Evolutionary conservation across 2,329 filamentous ascomycete genomes (phyloP), one percentile per base, ranked within the genome.

Genomic region (Ophiocordyceps camponoti-floridani): DNA sequence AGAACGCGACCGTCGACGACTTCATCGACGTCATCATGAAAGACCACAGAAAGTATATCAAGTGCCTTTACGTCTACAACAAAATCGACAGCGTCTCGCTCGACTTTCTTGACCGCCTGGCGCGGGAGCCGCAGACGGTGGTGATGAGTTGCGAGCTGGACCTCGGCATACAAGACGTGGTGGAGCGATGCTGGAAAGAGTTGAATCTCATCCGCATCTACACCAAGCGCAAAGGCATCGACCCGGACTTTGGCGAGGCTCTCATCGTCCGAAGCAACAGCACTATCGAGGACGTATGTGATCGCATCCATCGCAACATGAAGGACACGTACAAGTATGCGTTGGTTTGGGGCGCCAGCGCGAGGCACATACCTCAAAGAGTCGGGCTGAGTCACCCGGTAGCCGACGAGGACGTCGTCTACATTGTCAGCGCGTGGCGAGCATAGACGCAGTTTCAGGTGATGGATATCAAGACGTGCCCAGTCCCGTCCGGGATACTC

Each of bases 241-340:
- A 94, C 13, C 91, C 91, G 0, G 78, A 88, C 59, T 98, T 98
- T 58, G 66, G 63, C 48, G 91, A 98, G 65, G 91, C 91, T 1
- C 65, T 98, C 55, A 98, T 98, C 58, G 91, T 98, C 52, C 74
- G 93, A 47, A 79, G 71, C 58, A 84, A 88, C 54, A 86, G 84
- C 57, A 85, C 80, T 12, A 87, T 98, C 57, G 91, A 96, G 65
- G 89, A 98, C 62, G 91, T 98, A 10, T 98, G 91, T 63, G 91
- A 98, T 62, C 79, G 85, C 54, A 84, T 98, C 52, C 91, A 98
- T 66, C 73, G 91, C 49, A 91, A 79, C 26, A 68, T 98, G 52
- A 98, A 96, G 75, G 93, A 98, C 50, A 94, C 87, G 4, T 98
- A 96, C 73, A 98, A 96, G 70, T 95, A 96, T 66, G 93, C 91